Evolutionary conservation across 345 rosid genomes (phyloP), one percentile per base, ranked within the genome.

Genomic region (Rhizophora mangle): DNA sequence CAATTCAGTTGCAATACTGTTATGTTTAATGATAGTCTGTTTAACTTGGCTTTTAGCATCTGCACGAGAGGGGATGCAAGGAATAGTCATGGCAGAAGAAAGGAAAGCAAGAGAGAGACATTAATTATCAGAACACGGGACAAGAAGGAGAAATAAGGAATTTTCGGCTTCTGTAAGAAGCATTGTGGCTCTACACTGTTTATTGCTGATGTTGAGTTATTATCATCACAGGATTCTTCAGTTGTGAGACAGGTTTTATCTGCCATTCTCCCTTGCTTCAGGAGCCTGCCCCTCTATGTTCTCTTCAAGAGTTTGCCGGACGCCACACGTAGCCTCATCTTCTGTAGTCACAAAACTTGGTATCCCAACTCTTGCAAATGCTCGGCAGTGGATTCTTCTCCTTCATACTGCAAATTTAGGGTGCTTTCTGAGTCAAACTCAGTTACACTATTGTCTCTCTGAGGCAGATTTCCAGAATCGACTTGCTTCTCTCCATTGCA

Each of bases 401-500:
- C 74, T 65, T 75, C 82, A 63, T 34, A 53, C 57, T 65, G 76
- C 71, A 76, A 66, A 62, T 58, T 60, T 8, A 26, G 67, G 19
- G 36, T 63, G 68, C 62, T 68, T 37, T 62, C 73, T 9, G 79
- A 64, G 63, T 74, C 65, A 62, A 70, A 49, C 73, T 73, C 83
- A 37, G 64, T 21, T 30, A 31, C 74, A 54, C 61, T 56, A 49
- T 56, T 65, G 58, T 73, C 82, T 76, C 74, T 80, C 62, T 52
- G 79, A 68, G 69, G 64, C 27, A 46, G 60, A 59, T 71, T 63
- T 31, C 60, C 72, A 74, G 69, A 47, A 20, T 78, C 70, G 58
- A 72, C 64, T 58, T 69, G 84, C 77, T 83, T 83, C 63, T 80
- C 90, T 34, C 80, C 75, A 71, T 73, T 81, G 81, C 79, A 65